Evolutionary conservation across 2,329 filamentous ascomycete genomes (phyloP).

Genomic region (Xylaria digitata): DNA sequence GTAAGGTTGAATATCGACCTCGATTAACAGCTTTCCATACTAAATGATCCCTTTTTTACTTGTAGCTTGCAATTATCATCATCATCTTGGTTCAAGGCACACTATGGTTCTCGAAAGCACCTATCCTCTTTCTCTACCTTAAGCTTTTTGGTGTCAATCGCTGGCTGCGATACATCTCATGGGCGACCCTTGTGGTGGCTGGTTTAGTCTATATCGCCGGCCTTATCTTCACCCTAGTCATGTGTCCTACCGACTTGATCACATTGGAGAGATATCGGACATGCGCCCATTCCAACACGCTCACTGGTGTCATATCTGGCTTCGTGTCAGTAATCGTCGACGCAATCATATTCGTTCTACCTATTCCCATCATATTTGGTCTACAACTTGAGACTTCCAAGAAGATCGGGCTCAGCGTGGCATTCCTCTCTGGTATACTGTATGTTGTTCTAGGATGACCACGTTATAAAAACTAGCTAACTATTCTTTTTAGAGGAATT

Average conservation of each 20-base stretch:
- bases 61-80: slow-evolving; percentile 14
- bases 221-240: slow-evolving; percentile 9
- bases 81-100: slow-evolving; percentile 15
- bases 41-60: background rate
- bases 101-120: slow-evolving; percentile 19
- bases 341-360: slow-evolving; percentile 20
- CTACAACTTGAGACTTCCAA: slow-evolving; percentile 20
- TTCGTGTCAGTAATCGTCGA: slow-evolving; percentile 15
- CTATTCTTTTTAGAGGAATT: background rate
- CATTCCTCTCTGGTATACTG: slow-evolving; percentile 26
- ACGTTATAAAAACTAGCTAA: background rate
- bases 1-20: background rate
- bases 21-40: background rate
- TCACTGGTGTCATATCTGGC: slow-evolving; percentile 14
- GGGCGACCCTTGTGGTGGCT: slow-evolving; percentile 4
- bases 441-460: background rate
- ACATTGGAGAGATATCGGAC: background rate
- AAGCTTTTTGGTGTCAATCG: slow-evolving; percentile 18
- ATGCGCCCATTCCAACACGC: slow-evolving; percentile 10
- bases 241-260: slow-evolving; percentile 1
- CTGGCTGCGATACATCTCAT: slow-evolving; percentile 19
- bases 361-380: slow-evolving; percentile 9
- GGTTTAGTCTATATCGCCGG: slow-evolving; percentile 10
- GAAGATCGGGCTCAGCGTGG: slow-evolving; percentile 22
- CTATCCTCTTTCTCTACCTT: slow-evolving; percentile 24